Evolutionary conservation across 306 rosid species (phyloP).

Genomic region (Cicer pinnatifidum): DNA sequence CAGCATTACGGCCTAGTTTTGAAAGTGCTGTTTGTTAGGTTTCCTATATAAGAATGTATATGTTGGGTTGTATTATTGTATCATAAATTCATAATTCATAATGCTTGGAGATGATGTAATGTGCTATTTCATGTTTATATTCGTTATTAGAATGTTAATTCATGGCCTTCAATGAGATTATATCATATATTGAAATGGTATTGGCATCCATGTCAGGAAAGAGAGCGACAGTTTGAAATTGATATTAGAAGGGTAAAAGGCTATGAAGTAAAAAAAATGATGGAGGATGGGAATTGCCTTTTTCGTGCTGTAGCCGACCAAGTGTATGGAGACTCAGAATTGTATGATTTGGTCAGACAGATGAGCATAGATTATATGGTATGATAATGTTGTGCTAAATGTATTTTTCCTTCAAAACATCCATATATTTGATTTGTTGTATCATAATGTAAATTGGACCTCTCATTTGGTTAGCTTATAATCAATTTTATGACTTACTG

Average conservation of each 20-base stretch:
- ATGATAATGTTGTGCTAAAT: conserved; percentile 35
- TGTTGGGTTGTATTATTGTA: conserved; percentile 22
- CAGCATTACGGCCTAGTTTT: conserved; percentile 15
- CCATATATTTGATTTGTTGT: background rate
- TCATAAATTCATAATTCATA: background rate
- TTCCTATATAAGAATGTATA: conserved; percentile 4
- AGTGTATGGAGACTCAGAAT: conserved; percentile 92
- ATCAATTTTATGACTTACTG: conserved; percentile 16
- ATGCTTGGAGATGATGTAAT: background rate
- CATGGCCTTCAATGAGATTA: conserved; percentile 18
- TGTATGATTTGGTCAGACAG: conserved; percentile 76
- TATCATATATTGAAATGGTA: conserved; percentile 22
- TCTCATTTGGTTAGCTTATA: conserved; percentile 5
- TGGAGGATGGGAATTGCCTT: conserved; percentile 96
- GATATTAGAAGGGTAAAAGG: conserved; percentile 83
- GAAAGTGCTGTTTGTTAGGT: conserved; percentile 11
- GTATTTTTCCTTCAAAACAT: background rate
- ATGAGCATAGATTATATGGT: conserved; percentile 97
- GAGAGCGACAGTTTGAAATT: conserved; percentile 88
- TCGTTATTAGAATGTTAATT: conserved; percentile 8
- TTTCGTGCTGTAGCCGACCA: conserved; percentile 97
- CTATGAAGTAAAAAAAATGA: conserved; percentile 86
- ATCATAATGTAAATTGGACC: conserved; percentile 1
- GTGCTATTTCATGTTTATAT: conserved; percentile 1
- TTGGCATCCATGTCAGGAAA: conserved; percentile 64